phyloP scores from a whole-genome alignment of 2,329 filamentous ascomycete species.

The Atkinsonella texensis region DNA sequence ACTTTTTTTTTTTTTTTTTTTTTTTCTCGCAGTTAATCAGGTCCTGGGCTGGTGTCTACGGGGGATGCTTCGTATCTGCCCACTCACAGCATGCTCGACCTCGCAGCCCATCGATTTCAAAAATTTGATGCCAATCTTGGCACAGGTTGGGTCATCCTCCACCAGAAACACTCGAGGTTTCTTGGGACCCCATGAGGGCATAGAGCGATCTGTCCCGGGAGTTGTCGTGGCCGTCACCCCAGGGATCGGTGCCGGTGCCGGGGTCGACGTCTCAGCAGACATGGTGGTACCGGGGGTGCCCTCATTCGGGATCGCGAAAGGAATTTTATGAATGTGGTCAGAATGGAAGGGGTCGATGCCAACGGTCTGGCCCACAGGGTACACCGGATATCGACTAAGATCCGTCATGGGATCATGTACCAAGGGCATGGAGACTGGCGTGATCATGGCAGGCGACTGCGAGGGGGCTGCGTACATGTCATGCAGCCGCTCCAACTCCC shows the following conservation, averaged over 20 bases:
- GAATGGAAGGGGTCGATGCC: slow-evolving; percentile 92
- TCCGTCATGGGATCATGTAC: slow-evolving; percentile 44
- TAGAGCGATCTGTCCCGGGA: slow-evolving; percentile 26
- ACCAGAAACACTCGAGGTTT: slow-evolving; percentile 80
- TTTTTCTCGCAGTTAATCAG: no score
- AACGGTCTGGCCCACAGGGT: slow-evolving; percentile 80
- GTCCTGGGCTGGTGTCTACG: neutral
- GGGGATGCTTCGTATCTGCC: neutral
- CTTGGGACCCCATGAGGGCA: slow-evolving; percentile 40
- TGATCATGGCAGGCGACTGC: slow-evolving; percentile 34
- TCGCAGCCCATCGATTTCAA: slow-evolving; percentile 52
- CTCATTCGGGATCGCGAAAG: slow-evolving; percentile 61
- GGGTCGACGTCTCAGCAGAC: slow-evolving; percentile 22
- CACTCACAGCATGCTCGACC: slow-evolving; percentile 53
- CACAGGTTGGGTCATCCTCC: slow-evolving; percentile 63
- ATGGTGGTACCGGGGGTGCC: slow-evolving; percentile 24
- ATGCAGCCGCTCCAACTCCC: slow-evolving; percentile 43
- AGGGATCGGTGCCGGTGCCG: slow-evolving; percentile 10
- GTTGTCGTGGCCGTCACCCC: slow-evolving; percentile 8
- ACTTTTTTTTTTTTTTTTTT: no score
- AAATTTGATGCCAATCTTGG: slow-evolving; percentile 57
- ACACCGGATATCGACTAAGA: slow-evolving; percentile 56
- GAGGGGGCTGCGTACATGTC: slow-evolving; percentile 41
- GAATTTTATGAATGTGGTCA: slow-evolving; percentile 89
- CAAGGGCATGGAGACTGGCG: slow-evolving; percentile 31